A percentile compares a stretch with the other conserved stretches of the same genome.
phyloP scores from a whole-genome alignment of 2,329 filamentous ascomycete genomes.

The Fusarium secorum region DNA sequence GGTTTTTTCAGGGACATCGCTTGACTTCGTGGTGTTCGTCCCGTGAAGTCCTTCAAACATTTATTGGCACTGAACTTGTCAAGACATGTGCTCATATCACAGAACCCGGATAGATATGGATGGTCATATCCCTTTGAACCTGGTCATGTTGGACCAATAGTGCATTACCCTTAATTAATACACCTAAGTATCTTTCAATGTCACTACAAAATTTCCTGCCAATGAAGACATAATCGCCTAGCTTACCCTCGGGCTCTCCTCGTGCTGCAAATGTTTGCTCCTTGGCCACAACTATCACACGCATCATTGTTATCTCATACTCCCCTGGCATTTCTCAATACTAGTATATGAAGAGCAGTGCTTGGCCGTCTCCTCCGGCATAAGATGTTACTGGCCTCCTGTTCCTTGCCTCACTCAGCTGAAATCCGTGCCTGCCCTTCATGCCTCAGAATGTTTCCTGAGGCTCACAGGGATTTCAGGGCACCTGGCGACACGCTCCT shows the following conservation, averaged over 20 bases:
- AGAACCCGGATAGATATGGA: background rate
- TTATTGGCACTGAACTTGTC: background rate
- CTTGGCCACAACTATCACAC: background rate
- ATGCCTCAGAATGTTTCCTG: constrained; percentile 9
- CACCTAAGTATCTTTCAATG: background rate
- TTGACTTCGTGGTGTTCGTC: constrained; percentile 36
- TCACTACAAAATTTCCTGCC: background rate
- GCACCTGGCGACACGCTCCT: constrained; percentile 9
- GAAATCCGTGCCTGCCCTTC: background rate
- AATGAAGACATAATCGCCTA: background rate
- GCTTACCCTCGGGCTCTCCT: background rate
- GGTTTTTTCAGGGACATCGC: constrained; percentile 42
- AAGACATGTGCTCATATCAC: background rate
- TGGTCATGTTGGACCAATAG: background rate
- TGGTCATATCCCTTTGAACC: background rate
- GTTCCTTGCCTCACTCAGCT: background rate
- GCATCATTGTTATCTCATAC: background rate
- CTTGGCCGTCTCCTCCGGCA: background rate
- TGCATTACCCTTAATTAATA: background rate
- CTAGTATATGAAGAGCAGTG: background rate
- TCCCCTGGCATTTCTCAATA: background rate
- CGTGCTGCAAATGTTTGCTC: background rate
- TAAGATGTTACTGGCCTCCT: background rate
- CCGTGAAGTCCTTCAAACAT: constrained; percentile 43
- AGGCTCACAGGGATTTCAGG: constrained; percentile 3